Evolutionary conservation across 2,329 filamentous ascomycete species (phyloP).

Genomic region (Paramyrothecium sp.): DNA sequence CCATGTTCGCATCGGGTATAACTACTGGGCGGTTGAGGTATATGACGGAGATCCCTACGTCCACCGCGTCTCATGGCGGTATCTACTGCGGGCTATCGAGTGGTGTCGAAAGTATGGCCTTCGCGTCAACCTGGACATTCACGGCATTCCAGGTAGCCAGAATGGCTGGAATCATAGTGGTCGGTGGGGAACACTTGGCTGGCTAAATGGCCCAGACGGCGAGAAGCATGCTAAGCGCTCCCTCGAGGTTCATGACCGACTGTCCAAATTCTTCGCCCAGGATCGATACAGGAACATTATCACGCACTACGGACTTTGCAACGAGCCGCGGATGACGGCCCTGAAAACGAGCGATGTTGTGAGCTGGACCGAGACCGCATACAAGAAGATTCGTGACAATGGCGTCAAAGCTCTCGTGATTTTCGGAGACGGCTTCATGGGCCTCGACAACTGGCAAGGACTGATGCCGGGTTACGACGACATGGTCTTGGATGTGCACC

Average conservation of each 20-base stretch:
- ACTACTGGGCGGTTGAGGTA: slow-evolving; percentile 88
- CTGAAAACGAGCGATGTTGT: slow-evolving; percentile 67
- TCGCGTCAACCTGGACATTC: slow-evolving; percentile 88
- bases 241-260: slow-evolving; percentile 80
- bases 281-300: slow-evolving; percentile 89
- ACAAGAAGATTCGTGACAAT: slow-evolving; percentile 71
- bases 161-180: slow-evolving; percentile 99
- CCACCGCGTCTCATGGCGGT: slow-evolving; percentile 84
- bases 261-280: slow-evolving; percentile 92
- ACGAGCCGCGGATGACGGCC: slow-evolving; percentile 86
- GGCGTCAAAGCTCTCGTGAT: slow-evolving; percentile 71
- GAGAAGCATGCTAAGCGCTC: slow-evolving; percentile 75
- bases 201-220: slow-evolving; percentile 90
- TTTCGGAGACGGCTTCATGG: slow-evolving; percentile 94
- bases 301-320: slow-evolving; percentile 89
- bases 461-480: slow-evolving; percentile 69
- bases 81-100: slow-evolving; percentile 88
- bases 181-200: slow-evolving; percentile 73
- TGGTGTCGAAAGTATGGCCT: slow-evolving; percentile 91
- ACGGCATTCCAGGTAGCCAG: slow-evolving; percentile 88
- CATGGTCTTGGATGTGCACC: slow-evolving; percentile 92
- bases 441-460: slow-evolving; percentile 86
- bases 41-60: slow-evolving; percentile 89
- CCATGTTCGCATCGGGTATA: slow-evolving; percentile 93
- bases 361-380: slow-evolving; percentile 75